Evolutionary conservation across 352 stramenopile species (phyloP).

Genomic region (Blastocystis sp.): DNA sequence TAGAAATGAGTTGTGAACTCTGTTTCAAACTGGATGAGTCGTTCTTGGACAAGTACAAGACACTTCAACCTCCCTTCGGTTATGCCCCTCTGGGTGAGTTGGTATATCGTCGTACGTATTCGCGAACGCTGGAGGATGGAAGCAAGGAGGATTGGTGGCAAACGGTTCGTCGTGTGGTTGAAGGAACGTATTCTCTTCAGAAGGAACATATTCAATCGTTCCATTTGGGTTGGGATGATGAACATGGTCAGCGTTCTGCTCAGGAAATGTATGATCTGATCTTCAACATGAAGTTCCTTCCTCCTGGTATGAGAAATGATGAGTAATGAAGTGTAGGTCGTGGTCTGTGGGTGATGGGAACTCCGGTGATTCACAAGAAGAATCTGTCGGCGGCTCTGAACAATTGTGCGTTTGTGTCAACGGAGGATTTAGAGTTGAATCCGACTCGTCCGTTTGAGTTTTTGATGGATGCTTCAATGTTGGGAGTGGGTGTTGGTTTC

Average conservation of each 20-base stretch:
- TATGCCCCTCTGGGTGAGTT: slow-evolving; percentile 83
- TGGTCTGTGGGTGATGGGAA: slow-evolving; percentile 83
- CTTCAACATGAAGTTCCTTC: slow-evolving; percentile 83
- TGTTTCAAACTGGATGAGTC: slow-evolving; percentile 60
- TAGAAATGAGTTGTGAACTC: slow-evolving; percentile 34
- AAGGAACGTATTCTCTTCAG: slow-evolving; percentile 81
- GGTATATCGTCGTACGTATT: slow-evolving; percentile 80
- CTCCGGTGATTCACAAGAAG: slow-evolving; percentile 73
- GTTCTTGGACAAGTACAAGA: slow-evolving; percentile 64
- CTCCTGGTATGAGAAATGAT: slow-evolving; percentile 61
- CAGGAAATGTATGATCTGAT: slow-evolving; percentile 81
- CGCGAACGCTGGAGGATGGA: slow-evolving; percentile 69
- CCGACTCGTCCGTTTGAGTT: slow-evolving; percentile 78
- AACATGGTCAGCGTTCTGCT: slow-evolving; percentile 63
- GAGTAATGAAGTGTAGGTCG: slow-evolving; percentile 62
- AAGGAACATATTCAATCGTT: slow-evolving; percentile 70
- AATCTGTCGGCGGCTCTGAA: slow-evolving; percentile 76
- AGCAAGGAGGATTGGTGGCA: slow-evolving; percentile 76
- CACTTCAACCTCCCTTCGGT: slow-evolving; percentile 70
- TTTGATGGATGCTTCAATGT: slow-evolving; percentile 83
- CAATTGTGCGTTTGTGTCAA: slow-evolving; percentile 83
- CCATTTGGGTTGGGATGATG: slow-evolving; percentile 68
- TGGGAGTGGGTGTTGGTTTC: slow-evolving; percentile 80
- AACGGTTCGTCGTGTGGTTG: slow-evolving; percentile 79
- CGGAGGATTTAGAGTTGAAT: slow-evolving; percentile 65